These are phyloP conservation scores for Mesembryanthemum crystallinum DNA, from an alignment of 148 eudicot species.

Conservation along the genomic window DNA sequence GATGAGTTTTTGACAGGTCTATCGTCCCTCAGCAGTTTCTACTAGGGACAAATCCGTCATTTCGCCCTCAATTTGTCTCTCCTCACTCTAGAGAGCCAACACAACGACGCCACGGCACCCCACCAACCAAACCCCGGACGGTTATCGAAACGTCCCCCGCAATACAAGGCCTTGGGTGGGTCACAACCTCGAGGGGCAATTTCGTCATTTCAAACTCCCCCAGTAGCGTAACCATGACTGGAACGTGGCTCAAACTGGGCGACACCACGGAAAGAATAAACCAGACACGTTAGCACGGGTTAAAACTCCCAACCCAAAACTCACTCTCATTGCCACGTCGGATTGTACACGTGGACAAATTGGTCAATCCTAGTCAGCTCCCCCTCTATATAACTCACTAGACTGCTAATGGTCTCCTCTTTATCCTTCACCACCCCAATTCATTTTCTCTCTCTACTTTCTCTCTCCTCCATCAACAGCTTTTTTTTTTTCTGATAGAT, in stretches of 20 bases:
- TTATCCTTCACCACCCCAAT: constrained; percentile 1
- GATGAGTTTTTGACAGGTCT: not conserved
- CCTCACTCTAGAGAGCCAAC: not conserved
- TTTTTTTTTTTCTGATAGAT: not conserved
- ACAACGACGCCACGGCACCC: not conserved
- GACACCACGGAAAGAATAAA: constrained; percentile 12
- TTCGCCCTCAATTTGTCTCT: not conserved
- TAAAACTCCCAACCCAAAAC: not conserved
- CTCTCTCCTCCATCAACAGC: constrained; percentile 5
- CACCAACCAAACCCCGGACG: not conserved
- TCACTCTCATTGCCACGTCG: constrained; percentile 7
- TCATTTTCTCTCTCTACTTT: not conserved
- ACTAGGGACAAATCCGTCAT: not conserved
- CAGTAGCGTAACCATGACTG: constrained; percentile 16
- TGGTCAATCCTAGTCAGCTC: constrained; percentile 19
- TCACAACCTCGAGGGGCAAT: not conserved
- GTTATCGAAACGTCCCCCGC: no score
- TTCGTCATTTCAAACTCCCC: constrained; percentile 13
- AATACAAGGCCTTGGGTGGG: no score
- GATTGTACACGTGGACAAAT: constrained; percentile 13
- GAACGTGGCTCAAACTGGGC: constrained; percentile 21
- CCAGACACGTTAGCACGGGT: not conserved
- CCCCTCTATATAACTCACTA: constrained; percentile 5
- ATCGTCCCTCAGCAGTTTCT: not conserved
- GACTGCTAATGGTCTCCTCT: constrained; percentile 15